Evolutionary conservation across 768 basidiomycete genomes (phyloP).

Genomic region (Lactifluus hygrophoroides): DNA sequence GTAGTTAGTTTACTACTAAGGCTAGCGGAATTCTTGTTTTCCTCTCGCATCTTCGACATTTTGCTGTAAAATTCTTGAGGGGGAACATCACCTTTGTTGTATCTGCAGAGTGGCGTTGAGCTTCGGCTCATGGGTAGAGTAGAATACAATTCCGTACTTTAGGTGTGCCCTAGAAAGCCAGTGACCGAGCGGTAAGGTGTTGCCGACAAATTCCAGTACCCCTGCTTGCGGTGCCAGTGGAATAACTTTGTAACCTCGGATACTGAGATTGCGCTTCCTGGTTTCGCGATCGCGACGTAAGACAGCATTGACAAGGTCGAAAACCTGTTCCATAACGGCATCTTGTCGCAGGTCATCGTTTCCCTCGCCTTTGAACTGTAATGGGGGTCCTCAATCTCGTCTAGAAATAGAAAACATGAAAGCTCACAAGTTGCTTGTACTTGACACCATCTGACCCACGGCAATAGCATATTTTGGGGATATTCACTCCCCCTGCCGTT

Average conservation of each 20-base stretch:
- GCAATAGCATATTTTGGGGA: conserved; percentile 75
- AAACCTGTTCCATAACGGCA: conserved; percentile 98
- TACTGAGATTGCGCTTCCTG: conserved; percentile 55
- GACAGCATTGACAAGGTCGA: conserved; percentile 77
- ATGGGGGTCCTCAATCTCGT: background rate
- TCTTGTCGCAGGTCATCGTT: conserved; percentile 93
- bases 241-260: conserved; percentile 84
- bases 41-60: conserved; percentile 29
- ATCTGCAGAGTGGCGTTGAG: conserved; percentile 36
- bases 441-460: conserved; percentile 52
- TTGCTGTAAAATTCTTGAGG: conserved; percentile 26
- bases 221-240: conserved; percentile 77
- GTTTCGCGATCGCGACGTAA: conserved; percentile 70
- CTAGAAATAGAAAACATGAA: background rate
- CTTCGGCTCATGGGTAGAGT: background rate
- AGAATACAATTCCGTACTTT: conserved; percentile 33
- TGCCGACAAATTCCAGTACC: conserved; percentile 81
- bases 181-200: conserved; percentile 53
- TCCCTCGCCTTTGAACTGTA: conserved; percentile 85
- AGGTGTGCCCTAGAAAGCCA: conserved; percentile 62
- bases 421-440: conserved; percentile 74
- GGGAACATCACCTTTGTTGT: conserved; percentile 50
- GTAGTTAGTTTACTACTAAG: conserved; percentile 26
- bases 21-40: conserved; percentile 23
- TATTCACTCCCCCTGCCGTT: conserved; percentile 68